Percentiles rank a stretch among this genome's conserved stretches.
Evolutionary conservation across 192 early-diverging fungal species (phyloP).

Genomic region (Funneliformis geosporum): DNA sequence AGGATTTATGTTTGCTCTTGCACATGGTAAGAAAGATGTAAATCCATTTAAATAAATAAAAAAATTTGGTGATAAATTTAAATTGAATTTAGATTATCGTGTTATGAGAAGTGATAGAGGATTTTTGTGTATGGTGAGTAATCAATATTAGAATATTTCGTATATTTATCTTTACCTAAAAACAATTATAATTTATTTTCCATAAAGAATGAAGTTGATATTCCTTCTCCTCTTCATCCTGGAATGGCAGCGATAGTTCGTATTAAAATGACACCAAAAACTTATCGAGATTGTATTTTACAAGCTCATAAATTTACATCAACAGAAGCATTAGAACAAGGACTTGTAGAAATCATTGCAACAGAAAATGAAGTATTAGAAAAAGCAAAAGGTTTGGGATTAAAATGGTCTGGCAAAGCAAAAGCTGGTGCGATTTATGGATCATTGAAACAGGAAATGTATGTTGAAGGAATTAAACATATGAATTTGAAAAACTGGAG

Average conservation of each 20-base stretch:
- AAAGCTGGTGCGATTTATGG: slow-evolving; percentile 55
- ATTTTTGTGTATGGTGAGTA: slow-evolving; percentile 66
- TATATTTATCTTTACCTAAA: background rate
- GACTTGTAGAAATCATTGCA: slow-evolving; percentile 63
- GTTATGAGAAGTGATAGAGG: slow-evolving; percentile 76
- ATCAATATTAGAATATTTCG: background rate
- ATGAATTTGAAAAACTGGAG: background rate
- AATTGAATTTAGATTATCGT: slow-evolving; percentile 56
- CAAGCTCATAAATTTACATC: slow-evolving; percentile 61
- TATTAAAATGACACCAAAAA: slow-evolving; percentile 59
- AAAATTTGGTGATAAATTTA: background rate
- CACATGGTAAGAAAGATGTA: slow-evolving; percentile 43
- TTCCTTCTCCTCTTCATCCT: slow-evolving; percentile 63
- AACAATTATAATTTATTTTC: background rate
- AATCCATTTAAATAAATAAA: background rate
- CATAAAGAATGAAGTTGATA: slow-evolving; percentile 70
- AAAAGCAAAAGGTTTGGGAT: slow-evolving; percentile 58
- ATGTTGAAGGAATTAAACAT: slow-evolving; percentile 44
- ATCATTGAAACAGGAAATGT: slow-evolving; percentile 68
- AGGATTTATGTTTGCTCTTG: slow-evolving; percentile 62
- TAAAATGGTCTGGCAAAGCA: slow-evolving; percentile 56
- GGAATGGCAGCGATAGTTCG: slow-evolving; percentile 72
- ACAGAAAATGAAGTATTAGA: slow-evolving; percentile 50
- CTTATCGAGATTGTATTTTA: slow-evolving; percentile 65
- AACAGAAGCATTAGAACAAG: slow-evolving; percentile 57